These are phyloP conservation scores for Gypsophila paniculata DNA, from an alignment of 179 eudicot genomes.

Conservation along the genomic window DNA sequence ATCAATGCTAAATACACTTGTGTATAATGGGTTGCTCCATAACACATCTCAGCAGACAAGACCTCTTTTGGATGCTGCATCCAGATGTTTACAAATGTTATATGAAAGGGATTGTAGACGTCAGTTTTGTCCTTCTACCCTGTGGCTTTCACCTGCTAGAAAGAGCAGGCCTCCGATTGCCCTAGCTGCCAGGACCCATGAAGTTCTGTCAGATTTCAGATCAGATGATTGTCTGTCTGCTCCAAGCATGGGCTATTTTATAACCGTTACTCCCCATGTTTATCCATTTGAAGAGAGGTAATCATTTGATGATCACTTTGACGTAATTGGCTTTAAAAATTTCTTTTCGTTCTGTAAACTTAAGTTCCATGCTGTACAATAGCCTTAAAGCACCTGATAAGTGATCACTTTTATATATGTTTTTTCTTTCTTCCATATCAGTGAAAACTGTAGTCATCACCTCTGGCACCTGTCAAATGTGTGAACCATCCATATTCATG, in stretches of 20 bases:
- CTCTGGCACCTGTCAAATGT: neutral
- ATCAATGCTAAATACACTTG: conserved; percentile 82
- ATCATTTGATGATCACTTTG: conserved; percentile 12
- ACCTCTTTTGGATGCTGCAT: conserved; percentile 66
- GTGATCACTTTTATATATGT: neutral
- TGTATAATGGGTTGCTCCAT: conserved; percentile 64
- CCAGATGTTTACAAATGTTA: conserved; percentile 79
- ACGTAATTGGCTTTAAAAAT: neutral
- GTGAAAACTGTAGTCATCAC: neutral
- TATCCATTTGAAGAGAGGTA: conserved; percentile 97
- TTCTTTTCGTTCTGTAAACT: neutral
- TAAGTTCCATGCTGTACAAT: neutral
- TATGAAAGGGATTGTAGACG: conserved; percentile 97
- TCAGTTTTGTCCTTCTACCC: conserved; percentile 72
- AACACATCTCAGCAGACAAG: conserved; percentile 36
- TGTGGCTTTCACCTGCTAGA: conserved; percentile 91
- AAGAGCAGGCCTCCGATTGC: conserved; percentile 82
- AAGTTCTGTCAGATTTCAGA: conserved; percentile 53
- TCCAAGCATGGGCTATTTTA: conserved; percentile 60
- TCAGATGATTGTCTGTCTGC: conserved; percentile 45
- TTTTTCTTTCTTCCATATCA: neutral
- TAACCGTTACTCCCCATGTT: conserved; percentile 72
- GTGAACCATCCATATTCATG: neutral
- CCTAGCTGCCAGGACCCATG: conserved; percentile 88
- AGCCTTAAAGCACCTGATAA: neutral